These are phyloP conservation scores for Polytrichum formosum DNA, from an alignment of 225 moss, liverwort and hornwort genomes.

Conservation along the genomic window DNA sequence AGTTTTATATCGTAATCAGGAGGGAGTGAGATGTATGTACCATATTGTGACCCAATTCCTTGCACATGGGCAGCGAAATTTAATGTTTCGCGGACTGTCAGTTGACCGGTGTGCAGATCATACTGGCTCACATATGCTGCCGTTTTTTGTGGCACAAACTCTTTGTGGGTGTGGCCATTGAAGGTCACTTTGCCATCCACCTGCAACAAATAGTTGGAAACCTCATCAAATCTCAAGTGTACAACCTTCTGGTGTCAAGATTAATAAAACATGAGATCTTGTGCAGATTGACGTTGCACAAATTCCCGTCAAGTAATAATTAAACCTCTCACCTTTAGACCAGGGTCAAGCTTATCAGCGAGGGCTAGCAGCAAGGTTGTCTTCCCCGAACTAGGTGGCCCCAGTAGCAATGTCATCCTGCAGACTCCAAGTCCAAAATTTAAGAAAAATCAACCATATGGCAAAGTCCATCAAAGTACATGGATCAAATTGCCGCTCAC, in stretches of 20 bases:
- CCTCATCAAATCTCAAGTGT: neutral
- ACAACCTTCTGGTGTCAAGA: no score
- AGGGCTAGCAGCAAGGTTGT: slow-evolving; percentile 45
- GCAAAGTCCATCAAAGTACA: neutral
- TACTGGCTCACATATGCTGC: slow-evolving; percentile 50
- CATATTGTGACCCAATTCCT: slow-evolving; percentile 34
- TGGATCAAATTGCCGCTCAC: no score
- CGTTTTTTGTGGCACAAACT: slow-evolving; percentile 54
- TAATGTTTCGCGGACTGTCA: slow-evolving; percentile 50
- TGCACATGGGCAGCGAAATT: slow-evolving; percentile 31
- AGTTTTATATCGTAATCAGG: neutral
- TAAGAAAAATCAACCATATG: neutral
- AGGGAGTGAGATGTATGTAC: slow-evolving; percentile 8
- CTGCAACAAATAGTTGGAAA: slow-evolving; percentile 9
- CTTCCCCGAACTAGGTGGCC: slow-evolving; percentile 57
- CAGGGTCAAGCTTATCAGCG: slow-evolving; percentile 38
- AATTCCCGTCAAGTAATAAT: neutral
- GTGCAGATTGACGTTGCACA: neutral
- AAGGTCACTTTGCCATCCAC: slow-evolving; percentile 32
- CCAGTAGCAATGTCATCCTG: slow-evolving; percentile 47
- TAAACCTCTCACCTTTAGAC: slow-evolving; percentile 20
- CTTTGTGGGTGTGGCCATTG: slow-evolving; percentile 26
- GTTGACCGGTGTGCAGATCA: slow-evolving; percentile 46
- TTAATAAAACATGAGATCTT: neutral
- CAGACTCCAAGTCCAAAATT: neutral